Evolutionary conservation across 2,329 filamentous ascomycete species (phyloP), one percentile per base, ranked within the genome.

Genomic region (Xylaria digitata): DNA sequence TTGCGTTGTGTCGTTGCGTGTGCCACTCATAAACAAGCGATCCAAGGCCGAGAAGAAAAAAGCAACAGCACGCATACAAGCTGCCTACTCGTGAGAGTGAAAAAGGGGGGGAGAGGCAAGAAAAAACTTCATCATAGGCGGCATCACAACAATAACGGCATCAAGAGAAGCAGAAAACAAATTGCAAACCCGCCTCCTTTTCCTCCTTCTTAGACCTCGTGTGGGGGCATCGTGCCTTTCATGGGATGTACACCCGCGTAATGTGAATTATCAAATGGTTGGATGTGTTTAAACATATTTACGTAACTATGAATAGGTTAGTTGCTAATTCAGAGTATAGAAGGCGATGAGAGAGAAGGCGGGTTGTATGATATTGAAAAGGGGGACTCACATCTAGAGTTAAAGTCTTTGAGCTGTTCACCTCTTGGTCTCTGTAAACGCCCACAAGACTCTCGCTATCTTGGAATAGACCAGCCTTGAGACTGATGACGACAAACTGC

Each of bases 401-500:
- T 81, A 99, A 82, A 43, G 93, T 92, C 81, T 93, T 92, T 73
- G 92, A 96, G 75, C 91, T 96, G 81, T 98, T 99, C 65, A 93
- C 92, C 63, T 90, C 89, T 82, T 99, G 96, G 77, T 99, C 96
- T 72, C 96, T 87, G 83, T 97, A 98, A 11, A 99, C 94, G 58
- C 96, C 96, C 4, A 99, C 94, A 74, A 99, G 80, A 68, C 94
- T 96, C 84, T 99, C 94, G 76, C 93, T 97, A 79, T 96, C 92
- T 81, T 99, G 94, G 82, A 98, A 99, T 63, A 99, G 84, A 1
- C 94, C 94, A 0, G 94, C 92, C 86, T 99, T 99, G 78, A 99
- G 86, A 82, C 90, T 94, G 79, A 99, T 99, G 72, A 99, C 96
- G 68, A 99, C 96, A 74, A 99, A 99, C 79, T 99, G 96, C 94